Percentiles rank a stretch among this genome's conserved stretches.
Conservation (phyloP, 2,329 filamentous ascomycete species). For the Fusarium sp. region DNA sequence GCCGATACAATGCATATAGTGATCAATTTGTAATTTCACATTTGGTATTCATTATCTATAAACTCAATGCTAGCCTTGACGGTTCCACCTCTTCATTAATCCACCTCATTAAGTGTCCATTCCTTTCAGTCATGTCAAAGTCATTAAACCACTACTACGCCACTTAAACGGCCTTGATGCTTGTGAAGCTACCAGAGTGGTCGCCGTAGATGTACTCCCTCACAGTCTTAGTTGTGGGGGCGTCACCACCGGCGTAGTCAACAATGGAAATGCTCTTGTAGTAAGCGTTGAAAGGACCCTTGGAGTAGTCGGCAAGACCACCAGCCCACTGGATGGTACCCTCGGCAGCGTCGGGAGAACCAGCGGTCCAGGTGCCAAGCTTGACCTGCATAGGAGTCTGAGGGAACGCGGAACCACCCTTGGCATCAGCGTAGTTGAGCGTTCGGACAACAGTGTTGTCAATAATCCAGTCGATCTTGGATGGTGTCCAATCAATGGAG, state of each 20-base stretch:
- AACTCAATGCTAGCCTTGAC: slow-evolving; percentile 7
- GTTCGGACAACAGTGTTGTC: slow-evolving; percentile 74
- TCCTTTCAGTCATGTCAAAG: slow-evolving; percentile 4
- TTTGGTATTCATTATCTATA: slow-evolving; percentile 23
- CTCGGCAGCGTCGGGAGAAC: slow-evolving; percentile 68
- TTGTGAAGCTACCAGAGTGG: slow-evolving; percentile 59
- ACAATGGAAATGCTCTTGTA: slow-evolving; percentile 62
- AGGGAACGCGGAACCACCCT: slow-evolving; percentile 73
- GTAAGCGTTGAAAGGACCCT: slow-evolving; percentile 61
- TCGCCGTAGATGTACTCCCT: slow-evolving; percentile 61
- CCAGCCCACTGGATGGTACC: slow-evolving; percentile 82
- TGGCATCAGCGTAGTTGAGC: slow-evolving; percentile 71
- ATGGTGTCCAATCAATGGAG: slow-evolving; percentile 76
- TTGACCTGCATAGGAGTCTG: slow-evolving; percentile 82
- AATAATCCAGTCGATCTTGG: slow-evolving; percentile 75
- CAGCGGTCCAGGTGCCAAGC: slow-evolving; percentile 77
- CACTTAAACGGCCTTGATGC: slow-evolving; percentile 56
- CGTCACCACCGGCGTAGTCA: slow-evolving; percentile 61
- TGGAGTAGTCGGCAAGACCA: slow-evolving; percentile 64
- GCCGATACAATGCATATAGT: background rate
- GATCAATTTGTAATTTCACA: background rate
- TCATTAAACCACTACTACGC: background rate
- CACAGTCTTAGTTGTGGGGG: slow-evolving; percentile 52
- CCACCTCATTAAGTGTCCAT: slow-evolving; percentile 9
- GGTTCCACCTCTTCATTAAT: slow-evolving; percentile 33